Percentiles rank a stretch among this genome's conserved stretches.
These are phyloP conservation scores for Mucor circinelloides DNA, from an alignment of 371 early-diverging fungal species.

Conservation along the genomic window DNA sequence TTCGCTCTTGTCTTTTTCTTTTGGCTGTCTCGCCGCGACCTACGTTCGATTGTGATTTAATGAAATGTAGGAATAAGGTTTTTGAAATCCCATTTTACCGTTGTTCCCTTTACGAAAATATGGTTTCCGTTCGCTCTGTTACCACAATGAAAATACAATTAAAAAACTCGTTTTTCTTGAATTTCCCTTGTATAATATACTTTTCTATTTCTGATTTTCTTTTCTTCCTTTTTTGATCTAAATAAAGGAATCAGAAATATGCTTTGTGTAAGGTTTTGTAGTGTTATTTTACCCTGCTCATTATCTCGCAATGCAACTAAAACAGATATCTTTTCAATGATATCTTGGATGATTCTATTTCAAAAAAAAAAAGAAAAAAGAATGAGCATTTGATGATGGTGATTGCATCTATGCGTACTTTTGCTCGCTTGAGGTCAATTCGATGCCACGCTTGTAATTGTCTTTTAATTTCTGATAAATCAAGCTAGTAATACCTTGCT, in stretches of 20 bases:
- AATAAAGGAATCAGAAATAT: conserved; percentile 12
- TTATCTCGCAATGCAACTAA: conserved; percentile 56
- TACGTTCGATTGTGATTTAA: neutral
- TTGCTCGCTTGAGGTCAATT: conserved; percentile 36
- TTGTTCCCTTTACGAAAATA: conserved; percentile 42
- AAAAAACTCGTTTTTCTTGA: conserved; percentile 18
- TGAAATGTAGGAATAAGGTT: neutral
- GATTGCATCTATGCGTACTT: conserved; percentile 26
- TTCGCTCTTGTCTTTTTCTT: conserved; percentile 62
- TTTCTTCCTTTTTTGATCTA: conserved; percentile 62
- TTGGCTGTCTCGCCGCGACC: conserved; percentile 68
- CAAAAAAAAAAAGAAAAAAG: conserved; percentile 36
- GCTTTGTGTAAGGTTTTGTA: conserved; percentile 6
- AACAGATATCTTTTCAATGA: conserved; percentile 56
- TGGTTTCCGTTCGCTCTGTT: conserved; percentile 17
- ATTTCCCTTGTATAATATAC: conserved; percentile 34
- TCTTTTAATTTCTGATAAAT: conserved; percentile 40
- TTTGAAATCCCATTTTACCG: conserved; percentile 22
- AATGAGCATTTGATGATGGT: neutral
- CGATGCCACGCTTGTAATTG: conserved; percentile 43
- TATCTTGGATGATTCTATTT: conserved; percentile 54
- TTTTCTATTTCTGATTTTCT: conserved; percentile 60
- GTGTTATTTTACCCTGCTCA: conserved; percentile 30
- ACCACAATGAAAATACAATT: neutral
- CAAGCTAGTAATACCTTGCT: conserved; percentile 48